Evolutionary conservation across 768 basidiomycete species (phyloP).

Genomic region (Russula abietina): DNA sequence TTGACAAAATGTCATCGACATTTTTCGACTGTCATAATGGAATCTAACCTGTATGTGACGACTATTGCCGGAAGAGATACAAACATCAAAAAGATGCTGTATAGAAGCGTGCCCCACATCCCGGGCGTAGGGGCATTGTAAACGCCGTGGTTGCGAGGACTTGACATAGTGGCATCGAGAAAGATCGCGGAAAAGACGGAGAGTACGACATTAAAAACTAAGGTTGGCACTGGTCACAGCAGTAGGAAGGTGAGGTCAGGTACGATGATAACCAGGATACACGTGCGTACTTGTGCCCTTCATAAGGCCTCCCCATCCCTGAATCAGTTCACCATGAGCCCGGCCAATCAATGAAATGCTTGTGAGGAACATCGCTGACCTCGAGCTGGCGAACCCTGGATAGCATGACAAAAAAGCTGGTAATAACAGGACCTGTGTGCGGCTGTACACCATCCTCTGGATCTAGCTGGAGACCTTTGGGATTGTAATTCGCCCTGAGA

Average conservation of each 20-base stretch:
- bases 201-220: constrained; percentile 47
- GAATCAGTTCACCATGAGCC: constrained; percentile 17
- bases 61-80: constrained; percentile 64
- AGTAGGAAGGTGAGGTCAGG: constrained; percentile 30
- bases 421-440: constrained; percentile 67
- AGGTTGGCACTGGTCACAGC: constrained; percentile 40
- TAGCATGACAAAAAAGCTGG: constrained; percentile 71
- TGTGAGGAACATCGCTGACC: constrained; percentile 36
- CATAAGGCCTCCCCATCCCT: constrained; percentile 71
- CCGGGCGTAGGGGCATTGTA: constrained; percentile 61
- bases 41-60: constrained; percentile 66
- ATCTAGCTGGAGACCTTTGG: constrained; percentile 76
- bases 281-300: constrained; percentile 58
- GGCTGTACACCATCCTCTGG: constrained; percentile 69
- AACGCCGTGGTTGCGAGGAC: constrained; percentile 51
- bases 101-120: constrained; percentile 54
- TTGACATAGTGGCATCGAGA: constrained; percentile 43
- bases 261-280: background rate
- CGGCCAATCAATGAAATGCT: background rate
- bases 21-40: background rate
- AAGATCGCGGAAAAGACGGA: constrained; percentile 53
- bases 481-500: constrained; percentile 80
- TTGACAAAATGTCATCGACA: constrained; percentile 1
- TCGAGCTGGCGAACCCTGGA: constrained; percentile 64
- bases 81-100: constrained; percentile 59